Percentiles rank a stretch among this genome's conserved stretches.
These are phyloP conservation scores for Trichoderma sp. DNA, from an alignment of 2,329 filamentous ascomycete genomes.

Conservation along the genomic window DNA sequence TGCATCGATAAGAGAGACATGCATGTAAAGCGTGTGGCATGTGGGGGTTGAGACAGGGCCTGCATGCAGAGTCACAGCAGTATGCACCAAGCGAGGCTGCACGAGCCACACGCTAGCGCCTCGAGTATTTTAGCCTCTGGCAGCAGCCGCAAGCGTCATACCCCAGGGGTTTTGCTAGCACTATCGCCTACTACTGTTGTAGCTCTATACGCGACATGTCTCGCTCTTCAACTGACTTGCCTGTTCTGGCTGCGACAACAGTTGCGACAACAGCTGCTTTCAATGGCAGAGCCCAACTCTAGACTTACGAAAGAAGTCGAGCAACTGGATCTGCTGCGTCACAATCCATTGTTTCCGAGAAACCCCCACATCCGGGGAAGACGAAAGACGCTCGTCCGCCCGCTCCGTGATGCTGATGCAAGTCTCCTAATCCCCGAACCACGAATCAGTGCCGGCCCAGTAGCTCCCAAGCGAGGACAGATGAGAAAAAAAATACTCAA, in stretches of 20 bases:
- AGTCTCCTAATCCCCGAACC: neutral
- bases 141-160: constrained; percentile 21
- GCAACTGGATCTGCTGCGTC: neutral
- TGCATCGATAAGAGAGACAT: constrained; percentile 28
- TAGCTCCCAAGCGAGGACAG: neutral
- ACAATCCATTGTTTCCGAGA: constrained; percentile 14
- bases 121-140: constrained; percentile 1
- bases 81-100: constrained; percentile 12
- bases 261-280: neutral
- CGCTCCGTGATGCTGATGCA: neutral
- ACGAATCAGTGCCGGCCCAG: neutral
- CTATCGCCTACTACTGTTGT: neutral
- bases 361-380: neutral
- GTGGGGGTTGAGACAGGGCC: constrained; percentile 3
- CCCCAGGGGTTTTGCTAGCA: constrained; percentile 13
- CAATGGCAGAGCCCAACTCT: neutral
- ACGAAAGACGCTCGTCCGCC: neutral
- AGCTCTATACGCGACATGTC: neutral
- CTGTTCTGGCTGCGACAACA: neutral
- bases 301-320: neutral
- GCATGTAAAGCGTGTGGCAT: constrained; percentile 23
- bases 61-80: neutral
- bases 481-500: neutral
- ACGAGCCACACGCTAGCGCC: constrained; percentile 17
- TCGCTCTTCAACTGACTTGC: neutral